Evolutionary conservation across 495 filamentous ascomycete species (phyloP), one percentile per base, ranked within the genome.

Genomic region (Cudoniella acicularis): DNA sequence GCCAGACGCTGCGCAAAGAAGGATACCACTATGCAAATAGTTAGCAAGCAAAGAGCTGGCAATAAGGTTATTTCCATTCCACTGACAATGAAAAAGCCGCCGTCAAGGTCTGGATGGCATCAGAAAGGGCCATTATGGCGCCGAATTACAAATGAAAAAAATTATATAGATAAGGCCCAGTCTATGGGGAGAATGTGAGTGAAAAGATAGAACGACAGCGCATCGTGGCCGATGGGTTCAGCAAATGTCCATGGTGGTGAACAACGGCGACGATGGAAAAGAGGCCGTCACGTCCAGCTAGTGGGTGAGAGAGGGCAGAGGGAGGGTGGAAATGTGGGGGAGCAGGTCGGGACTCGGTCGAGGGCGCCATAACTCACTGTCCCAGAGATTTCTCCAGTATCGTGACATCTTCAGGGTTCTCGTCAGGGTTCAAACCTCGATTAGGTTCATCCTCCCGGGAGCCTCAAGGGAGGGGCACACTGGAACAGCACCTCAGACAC

Each of bases 11-110:
- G 77, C 76, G 61, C 80, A 77, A 53, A 80, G 71, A 24, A 81
- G 69, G 46, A 78, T 76, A 43, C 80, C 80, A 67, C 78, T 80
- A 52, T 64, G n/a, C 17, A 49, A 40, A 8, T 10, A 13, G 49
- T 60, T 62, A 62, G 59, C 36, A 9, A 21, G 57, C 25, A 45
- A 16, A 22, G 24, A 17, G 4, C 0, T 27, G 40, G 52, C 13
- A 0, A 9, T 0, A 25, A 27, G 24, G 20, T n/a, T n/a, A n/a
- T n/a, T n/a, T n/a, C n/a, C 8, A 40, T 30, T n/a, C 11, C 26
- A 76, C 76, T 73, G 8, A 80, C 77, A 83, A 83, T 47, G 73
- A 76, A 64, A 83, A 82, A 55, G 80, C 75, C 49, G 75, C 79
- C 63, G 77, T 61, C 53, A 83, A 67, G 61, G 77, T 78, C 71